Base-by-base conservation (phyloP, 2,329 filamentous ascomycete genomes). In the Fusarium multiceps region DNA sequence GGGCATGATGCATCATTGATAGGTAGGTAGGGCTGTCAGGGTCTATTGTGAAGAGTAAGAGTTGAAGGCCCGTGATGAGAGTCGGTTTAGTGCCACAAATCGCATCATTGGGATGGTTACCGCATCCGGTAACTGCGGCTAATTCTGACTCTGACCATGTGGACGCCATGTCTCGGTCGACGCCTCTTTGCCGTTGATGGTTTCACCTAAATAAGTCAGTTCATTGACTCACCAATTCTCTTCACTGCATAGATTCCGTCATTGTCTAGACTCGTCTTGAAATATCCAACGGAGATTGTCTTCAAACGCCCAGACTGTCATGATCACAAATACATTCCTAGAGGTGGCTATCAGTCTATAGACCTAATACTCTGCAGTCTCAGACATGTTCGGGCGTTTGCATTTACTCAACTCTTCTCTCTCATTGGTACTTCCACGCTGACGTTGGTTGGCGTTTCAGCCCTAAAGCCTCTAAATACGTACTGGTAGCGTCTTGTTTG, bases 41-140 rank as follows among this genome's bases (percentile, higher is more conserved):
- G 4, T 34, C 32, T 13, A 21, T 18, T 23, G 18, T 23, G 7
- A 45, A 37, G 10, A 28, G 27, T 28, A 28, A 40, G 28, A 30
- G 28, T 30, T 30, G 28, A 30, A 30, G 28, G 30, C 30, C 54
- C 25, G n/a, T 27, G 54, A 56, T 49, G 42, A 21, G 14, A 14
- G 37, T 42, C 49, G 23, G 34, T 68, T 42, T 51, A 64, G 49
- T 64, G 32, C 67, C 67, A 68, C 68, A 71, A 71, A 62, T 70
- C 54, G 50, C 53, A 48, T 62, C 46, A 69, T 66, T 21, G 34
- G 28, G 45, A 48, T 55, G 25, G 27, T 47, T 68, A 54, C 67
- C 65, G 45, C 21, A 59, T 70, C 45, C 55, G 54, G 67, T 54
- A 70, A 70, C 53, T 54, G 67, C 67, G 58, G 67, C 67, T 70